These are phyloP conservation scores for Cerioporus squamosus DNA, from an alignment of 1,284 basidiomycete genomes.

Conservation along the genomic window DNA sequence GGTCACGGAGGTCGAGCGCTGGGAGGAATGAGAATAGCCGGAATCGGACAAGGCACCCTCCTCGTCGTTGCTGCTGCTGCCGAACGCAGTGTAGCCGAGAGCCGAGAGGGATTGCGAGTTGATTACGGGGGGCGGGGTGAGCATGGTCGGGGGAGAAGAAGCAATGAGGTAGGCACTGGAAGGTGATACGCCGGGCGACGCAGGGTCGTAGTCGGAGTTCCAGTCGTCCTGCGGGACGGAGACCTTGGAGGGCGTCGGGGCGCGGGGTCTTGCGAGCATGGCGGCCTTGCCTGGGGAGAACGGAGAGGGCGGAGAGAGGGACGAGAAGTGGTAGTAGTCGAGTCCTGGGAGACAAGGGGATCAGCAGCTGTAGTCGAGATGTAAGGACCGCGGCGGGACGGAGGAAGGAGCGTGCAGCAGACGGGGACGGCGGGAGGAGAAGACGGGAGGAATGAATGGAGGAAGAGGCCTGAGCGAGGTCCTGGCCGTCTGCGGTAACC, in stretches of 20 bases:
- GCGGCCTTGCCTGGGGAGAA: conserved; percentile 32
- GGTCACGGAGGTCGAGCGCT: conserved; percentile 49
- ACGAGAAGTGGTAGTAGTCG: conserved; percentile 24
- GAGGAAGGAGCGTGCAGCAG: conserved; percentile 1
- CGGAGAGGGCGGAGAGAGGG: conserved; percentile 19
- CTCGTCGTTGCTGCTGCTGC: conserved; percentile 35
- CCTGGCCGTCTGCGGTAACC: conserved; percentile 13
- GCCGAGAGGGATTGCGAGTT: conserved; percentile 25
- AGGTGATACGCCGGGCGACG: conserved; percentile 32
- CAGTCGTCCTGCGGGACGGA: conserved; percentile 28
- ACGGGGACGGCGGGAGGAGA: conserved; percentile 1
- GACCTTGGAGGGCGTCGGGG: conserved; percentile 31
- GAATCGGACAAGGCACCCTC: conserved; percentile 42
- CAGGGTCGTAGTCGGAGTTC: conserved; percentile 31
- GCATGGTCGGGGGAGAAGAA: conserved; percentile 32
- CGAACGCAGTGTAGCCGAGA: conserved; percentile 27
- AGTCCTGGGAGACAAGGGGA: conserved; percentile 11
- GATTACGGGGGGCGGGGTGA: conserved; percentile 21
- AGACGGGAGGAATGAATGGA: conserved; percentile 17
- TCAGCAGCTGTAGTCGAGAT: conserved; percentile 13
- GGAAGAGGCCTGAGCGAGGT: conserved; percentile 3
- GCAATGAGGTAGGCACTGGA: conserved; percentile 36
- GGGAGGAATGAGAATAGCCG: conserved; percentile 42
- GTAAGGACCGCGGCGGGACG: background rate
- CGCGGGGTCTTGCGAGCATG: conserved; percentile 33